A percentile compares a stretch with the other conserved stretches of the same genome.
Evolutionary conservation across 2,329 filamentous ascomycete genomes (phyloP).

Genomic region (Penicillium glabrum): DNA sequence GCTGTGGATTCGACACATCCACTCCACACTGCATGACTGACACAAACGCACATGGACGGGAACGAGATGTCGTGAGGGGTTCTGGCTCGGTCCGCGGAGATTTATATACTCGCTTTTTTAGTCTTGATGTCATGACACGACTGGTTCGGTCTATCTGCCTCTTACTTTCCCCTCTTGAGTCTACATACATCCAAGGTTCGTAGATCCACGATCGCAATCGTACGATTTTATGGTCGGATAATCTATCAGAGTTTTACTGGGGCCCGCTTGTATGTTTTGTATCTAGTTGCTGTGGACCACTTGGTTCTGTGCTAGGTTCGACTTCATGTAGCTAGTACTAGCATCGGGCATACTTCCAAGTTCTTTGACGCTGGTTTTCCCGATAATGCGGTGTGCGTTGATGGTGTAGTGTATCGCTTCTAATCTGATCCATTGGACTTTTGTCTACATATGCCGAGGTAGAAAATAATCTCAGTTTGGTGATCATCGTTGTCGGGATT

Average conservation of each 20-base stretch:
- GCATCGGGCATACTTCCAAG: neutral
- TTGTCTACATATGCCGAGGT: no score
- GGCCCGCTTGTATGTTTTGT: neutral
- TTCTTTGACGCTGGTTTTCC: neutral
- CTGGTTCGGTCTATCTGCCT: neutral
- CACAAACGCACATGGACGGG: constrained; percentile 17
- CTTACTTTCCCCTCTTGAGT: neutral
- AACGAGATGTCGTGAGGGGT: constrained; percentile 6
- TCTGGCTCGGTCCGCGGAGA: neutral
- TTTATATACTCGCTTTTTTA: neutral
- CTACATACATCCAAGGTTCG: neutral
- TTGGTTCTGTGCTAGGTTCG: neutral
- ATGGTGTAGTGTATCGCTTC: neutral
- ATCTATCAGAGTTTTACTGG: neutral
- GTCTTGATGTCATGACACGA: no score
- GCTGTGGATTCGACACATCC: constrained; percentile 13
- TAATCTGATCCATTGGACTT: no score
- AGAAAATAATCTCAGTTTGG: no score
- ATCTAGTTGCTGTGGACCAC: neutral
- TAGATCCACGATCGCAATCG: neutral
- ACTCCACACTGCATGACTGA: constrained; percentile 9
- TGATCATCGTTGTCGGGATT: neutral
- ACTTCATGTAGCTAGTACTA: neutral
- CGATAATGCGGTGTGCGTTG: neutral
- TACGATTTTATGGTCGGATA: neutral